These are phyloP conservation scores for Nissolia schottii DNA, from an alignment of 306 rosid species.

Conservation along the genomic window DNA sequence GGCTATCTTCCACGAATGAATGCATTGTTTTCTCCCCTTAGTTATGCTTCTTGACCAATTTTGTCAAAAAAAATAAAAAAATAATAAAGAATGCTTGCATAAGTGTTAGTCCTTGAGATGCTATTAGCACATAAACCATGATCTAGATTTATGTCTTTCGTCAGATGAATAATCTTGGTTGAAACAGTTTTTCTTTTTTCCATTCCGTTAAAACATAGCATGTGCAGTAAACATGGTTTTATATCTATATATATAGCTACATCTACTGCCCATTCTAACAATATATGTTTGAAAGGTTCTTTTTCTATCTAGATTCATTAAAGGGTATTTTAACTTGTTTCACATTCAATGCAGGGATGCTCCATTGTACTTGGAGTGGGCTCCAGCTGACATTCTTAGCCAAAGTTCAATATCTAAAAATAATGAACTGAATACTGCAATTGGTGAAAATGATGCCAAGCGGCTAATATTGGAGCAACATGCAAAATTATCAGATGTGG, in stretches of 20 bases:
- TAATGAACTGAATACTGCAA: constrained; percentile 34
- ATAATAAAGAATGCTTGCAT: neutral
- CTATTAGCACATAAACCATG: neutral
- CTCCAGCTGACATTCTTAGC: constrained; percentile 70
- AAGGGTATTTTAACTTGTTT: constrained; percentile 24
- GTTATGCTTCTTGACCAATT: neutral
- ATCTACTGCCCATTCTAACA: neutral
- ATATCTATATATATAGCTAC: neutral
- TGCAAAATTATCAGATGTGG: constrained; percentile 54
- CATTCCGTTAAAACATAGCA: no score
- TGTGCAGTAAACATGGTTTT: no score
- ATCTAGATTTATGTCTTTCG: neutral
- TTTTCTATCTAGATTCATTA: neutral
- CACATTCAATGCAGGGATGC: constrained; percentile 55
- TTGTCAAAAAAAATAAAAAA: neutral
- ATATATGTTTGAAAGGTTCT: neutral
- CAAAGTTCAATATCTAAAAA: constrained; percentile 39
- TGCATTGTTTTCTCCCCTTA: constrained; percentile 7
- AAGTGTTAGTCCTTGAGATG: neutral
- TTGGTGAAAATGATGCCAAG: constrained; percentile 67
- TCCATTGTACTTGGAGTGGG: constrained; percentile 94
- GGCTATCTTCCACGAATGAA: neutral
- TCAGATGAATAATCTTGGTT: neutral
- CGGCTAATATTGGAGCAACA: constrained; percentile 56
- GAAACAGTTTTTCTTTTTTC: neutral